Evolutionary conservation across 1,139 yeast genomes (phyloP), one percentile per base, ranked within the genome.

Genomic region (Protomyces macrosporus): DNA sequence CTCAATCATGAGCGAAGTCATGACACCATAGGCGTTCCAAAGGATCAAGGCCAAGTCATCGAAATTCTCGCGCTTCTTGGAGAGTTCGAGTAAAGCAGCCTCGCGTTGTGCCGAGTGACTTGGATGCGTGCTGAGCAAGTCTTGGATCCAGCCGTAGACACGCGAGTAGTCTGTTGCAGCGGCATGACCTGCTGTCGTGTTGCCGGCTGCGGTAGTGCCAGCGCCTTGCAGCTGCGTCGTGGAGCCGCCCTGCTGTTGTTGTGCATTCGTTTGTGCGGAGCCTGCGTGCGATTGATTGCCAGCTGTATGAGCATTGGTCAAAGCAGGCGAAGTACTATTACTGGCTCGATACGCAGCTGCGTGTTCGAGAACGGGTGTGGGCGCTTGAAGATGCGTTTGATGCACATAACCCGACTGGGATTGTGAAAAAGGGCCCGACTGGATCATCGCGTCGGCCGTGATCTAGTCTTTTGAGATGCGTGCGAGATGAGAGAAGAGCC

Each of bases 1-100:
- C 73, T 93, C 98, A 73, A 90, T 95, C 67, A 93, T 76, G 57
- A 93, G 78, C 14, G 91, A 88, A 0, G 98, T 87, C 95, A 93
- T 90, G 16, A 91, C 97, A 34, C 66, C 98, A 76, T 87, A 91
- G 3, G 97, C 88, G 71, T 93, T 87, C 98, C 98, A 93, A 66
- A 93, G 78, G 4, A 91, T 95, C 54, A 90, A 77, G 0, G 98
- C 98, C 68, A 93, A 80, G 72, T 93, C 98, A 66, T 90, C 97
- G 72, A 89, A 91, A 72, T 90, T 93, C 72, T 93, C 98, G 68
- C 98, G 81, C 72, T 90, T 91, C 73, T 93, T 90, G 6, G 98
- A 97, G 60, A 93, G 79, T 73, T 91, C 98, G 68, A 90, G 71
- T 65, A 93, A 79, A 1, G 98, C 98, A 71, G 93, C 89, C 72